Percentiles rank a stretch among this genome's conserved stretches.
These are phyloP conservation scores for Lithospermum erythrorhizon DNA, from an alignment of 257 asterid species.

Conservation along the genomic window DNA sequence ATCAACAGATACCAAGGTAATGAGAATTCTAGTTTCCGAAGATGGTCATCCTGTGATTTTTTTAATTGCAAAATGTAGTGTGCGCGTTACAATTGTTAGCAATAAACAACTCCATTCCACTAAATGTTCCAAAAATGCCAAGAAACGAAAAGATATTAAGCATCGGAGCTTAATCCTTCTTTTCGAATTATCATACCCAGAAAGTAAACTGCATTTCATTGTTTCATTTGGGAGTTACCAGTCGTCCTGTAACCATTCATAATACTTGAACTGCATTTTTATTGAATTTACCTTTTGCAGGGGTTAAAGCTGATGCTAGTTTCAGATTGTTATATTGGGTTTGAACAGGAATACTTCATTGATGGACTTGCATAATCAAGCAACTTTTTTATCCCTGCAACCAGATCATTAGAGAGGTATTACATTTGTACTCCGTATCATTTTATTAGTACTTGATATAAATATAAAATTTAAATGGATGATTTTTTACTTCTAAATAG, in stretches of 20 bases:
- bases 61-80: neutral
- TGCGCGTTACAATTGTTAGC: too few relatives aligned
- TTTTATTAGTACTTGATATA: too few relatives aligned
- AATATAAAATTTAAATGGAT: too few relatives aligned
- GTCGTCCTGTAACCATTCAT: neutral
- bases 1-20: slow-evolving; percentile 51
- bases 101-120: too few relatives aligned
- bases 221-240: neutral
- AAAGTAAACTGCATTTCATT: too few relatives aligned
- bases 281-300: slow-evolving; percentile 23
- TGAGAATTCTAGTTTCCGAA: slow-evolving; percentile 4
- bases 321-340: slow-evolving; percentile 78
- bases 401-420: too few relatives aligned
- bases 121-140: too few relatives aligned
- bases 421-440: too few relatives aligned
- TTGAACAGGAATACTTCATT: slow-evolving; percentile 53
- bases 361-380: slow-evolving; percentile 23
- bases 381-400: neutral
- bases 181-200: too few relatives aligned
- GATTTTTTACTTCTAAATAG: too few relatives aligned
- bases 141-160: too few relatives aligned
- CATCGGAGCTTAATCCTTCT: too few relatives aligned
- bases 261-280: neutral
- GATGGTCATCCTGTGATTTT: neutral
- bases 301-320: slow-evolving; percentile 61